phyloP scores from a whole-genome alignment of 257 asterid species.

The Primulina huaijiensis region DNA sequence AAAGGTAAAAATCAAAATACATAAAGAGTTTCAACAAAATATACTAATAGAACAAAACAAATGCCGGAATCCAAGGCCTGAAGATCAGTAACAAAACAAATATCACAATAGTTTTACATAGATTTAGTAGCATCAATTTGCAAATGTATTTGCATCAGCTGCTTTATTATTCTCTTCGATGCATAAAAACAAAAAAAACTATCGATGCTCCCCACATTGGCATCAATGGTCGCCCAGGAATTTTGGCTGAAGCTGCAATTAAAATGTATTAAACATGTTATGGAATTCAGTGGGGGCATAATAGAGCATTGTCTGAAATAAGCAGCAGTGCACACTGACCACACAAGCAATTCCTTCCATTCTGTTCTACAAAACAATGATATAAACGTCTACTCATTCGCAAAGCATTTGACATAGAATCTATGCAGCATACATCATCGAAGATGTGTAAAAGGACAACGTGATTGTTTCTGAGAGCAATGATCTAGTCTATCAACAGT shows the following conservation, averaged over 20 bases:
- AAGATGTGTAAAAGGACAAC: neutral
- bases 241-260: constrained; percentile 32
- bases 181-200: constrained; percentile 19
- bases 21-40: neutral
- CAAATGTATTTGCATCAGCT: constrained; percentile 27
- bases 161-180: neutral
- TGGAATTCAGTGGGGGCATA: neutral
- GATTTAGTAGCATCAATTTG: neutral
- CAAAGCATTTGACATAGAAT: too few species aligned
- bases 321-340: neutral
- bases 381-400: too few species aligned
- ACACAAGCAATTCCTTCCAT: neutral
- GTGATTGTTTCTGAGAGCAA: neutral
- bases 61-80: neutral
- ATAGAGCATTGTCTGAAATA: neutral
- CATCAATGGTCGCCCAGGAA: neutral
- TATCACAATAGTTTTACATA: constrained; percentile 2
- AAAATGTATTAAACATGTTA: constrained; percentile 18
- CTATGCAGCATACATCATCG: neutral
- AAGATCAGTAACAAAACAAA: neutral
- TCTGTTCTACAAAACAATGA: neutral
- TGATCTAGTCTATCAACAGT: neutral
- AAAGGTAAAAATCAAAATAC: neutral
- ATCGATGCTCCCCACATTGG: constrained; percentile 13
- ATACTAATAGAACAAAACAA: neutral